Conservation (phyloP, 805 yeast species). For the Wickerhamomyces alni region DNA sequence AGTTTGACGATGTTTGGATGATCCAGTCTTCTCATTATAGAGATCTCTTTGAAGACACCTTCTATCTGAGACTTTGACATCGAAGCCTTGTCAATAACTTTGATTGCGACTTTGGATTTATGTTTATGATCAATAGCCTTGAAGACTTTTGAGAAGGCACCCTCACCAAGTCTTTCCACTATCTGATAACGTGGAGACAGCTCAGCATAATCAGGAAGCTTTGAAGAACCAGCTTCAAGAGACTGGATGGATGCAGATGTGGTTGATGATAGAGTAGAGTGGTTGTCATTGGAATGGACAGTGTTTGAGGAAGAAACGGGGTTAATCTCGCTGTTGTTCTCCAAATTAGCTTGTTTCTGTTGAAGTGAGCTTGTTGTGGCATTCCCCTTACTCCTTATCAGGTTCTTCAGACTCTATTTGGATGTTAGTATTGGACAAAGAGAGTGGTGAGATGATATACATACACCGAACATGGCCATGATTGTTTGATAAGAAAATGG, state of each 20-base stretch:
- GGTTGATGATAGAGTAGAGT: not conserved
- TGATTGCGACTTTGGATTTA: conserved; percentile 37
- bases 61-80: conserved; percentile 56
- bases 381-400: conserved; percentile 5
- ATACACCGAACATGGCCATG: conserved; percentile 2
- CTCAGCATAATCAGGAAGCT: conserved; percentile 14
- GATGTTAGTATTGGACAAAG: conserved; percentile 1
- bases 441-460: not conserved
- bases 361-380: conserved; percentile 3
- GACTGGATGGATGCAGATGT: not conserved
- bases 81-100: conserved; percentile 62
- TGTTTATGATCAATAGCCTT: conserved; percentile 37
- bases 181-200: conserved; percentile 30
- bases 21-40: conserved; percentile 60
- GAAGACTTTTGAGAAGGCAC: conserved; percentile 75
- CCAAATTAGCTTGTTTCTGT: conserved; percentile 8
- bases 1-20: conserved; percentile 62
- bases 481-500: too few relatives aligned
- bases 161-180: conserved; percentile 62
- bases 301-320: not conserved
- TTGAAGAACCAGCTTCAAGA: not conserved
- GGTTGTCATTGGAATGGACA: not conserved
- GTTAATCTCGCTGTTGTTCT: not conserved
- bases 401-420: conserved; percentile 9
- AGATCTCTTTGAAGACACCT: conserved; percentile 75